These are phyloP conservation scores for Drechslera avenae DNA, from an alignment of 2,329 filamentous ascomycete genomes.

Conservation along the genomic window DNA sequence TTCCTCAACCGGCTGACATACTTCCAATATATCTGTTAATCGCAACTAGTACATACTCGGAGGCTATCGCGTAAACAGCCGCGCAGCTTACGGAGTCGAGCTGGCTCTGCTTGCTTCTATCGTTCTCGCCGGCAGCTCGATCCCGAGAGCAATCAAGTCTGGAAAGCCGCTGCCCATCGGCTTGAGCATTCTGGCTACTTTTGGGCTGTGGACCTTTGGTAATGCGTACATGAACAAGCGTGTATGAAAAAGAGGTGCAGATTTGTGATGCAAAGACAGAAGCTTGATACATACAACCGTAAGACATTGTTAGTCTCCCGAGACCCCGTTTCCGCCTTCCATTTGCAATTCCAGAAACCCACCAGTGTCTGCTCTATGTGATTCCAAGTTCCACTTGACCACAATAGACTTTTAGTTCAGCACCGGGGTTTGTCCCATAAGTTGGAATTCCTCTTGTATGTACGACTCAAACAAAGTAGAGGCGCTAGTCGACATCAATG, in stretches of 20 bases:
- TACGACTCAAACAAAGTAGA: too few species aligned
- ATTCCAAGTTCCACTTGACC: too few species aligned
- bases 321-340: background rate
- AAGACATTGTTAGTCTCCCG: too few species aligned
- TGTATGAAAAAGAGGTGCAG: background rate
- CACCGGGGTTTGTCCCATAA: too few species aligned
- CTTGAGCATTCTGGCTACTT: slow-evolving; percentile 77
- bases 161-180: slow-evolving; percentile 83
- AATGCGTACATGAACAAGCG: slow-evolving; percentile 58
- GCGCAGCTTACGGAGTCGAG: slow-evolving; percentile 82
- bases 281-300: too few species aligned
- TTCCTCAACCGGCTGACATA: background rate
- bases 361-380: too few species aligned
- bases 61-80: slow-evolving; percentile 77
- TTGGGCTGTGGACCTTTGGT: slow-evolving; percentile 81
- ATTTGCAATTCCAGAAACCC: too few species aligned
- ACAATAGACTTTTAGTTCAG: too few species aligned
- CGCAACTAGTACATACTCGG: slow-evolving; percentile 69
- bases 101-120: slow-evolving; percentile 85
- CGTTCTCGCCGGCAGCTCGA: slow-evolving; percentile 80
- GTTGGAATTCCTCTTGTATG: too few species aligned
- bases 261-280: background rate
- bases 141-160: slow-evolving; percentile 83
- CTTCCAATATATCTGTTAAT: background rate
- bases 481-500: too few species aligned